Percentiles rank a stretch among this genome's conserved stretches.
phyloP scores from a whole-genome alignment of 2,329 filamentous ascomycete genomes.

The Aspergillus fijiensis region DNA sequence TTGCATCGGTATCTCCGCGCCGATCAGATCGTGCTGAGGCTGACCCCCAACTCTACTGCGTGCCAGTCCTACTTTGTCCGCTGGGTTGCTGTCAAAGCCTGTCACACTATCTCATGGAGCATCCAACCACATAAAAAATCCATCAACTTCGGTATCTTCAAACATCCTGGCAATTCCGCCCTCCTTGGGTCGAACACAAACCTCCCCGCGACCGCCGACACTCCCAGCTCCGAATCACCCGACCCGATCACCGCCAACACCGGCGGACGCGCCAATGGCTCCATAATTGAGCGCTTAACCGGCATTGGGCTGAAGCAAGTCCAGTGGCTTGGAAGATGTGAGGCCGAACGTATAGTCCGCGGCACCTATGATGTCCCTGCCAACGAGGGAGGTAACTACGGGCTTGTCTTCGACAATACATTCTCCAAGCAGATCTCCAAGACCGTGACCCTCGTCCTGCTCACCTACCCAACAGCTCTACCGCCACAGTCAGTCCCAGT shows the following conservation, averaged over 20 bases:
- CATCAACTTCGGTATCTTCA: conserved; percentile 97
- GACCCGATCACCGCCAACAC: conserved; percentile 36
- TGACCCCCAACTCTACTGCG: conserved; percentile 21
- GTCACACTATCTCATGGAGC: conserved; percentile 95
- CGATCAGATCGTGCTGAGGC: conserved; percentile 11
- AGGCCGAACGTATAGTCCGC: conserved; percentile 91
- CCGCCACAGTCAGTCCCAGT: conserved; percentile 47
- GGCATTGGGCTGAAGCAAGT: conserved; percentile 63
- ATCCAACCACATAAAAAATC: conserved; percentile 98
- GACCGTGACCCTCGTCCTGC: conserved; percentile 87
- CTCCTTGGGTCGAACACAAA: conserved; percentile 46
- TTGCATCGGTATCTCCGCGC: background rate
- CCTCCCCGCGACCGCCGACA: conserved; percentile 45
- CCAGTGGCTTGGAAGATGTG: conserved; percentile 87
- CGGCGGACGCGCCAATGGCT: conserved; percentile 64
- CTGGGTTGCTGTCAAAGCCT: conserved; percentile 89
- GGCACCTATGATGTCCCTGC: conserved; percentile 77
- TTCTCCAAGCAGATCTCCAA: conserved; percentile 96
- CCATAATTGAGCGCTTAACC: conserved; percentile 65
- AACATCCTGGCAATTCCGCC: conserved; percentile 76
- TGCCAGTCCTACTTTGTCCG: conserved; percentile 91
- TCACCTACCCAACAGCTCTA: conserved; percentile 83
- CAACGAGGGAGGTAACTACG: conserved; percentile 87
- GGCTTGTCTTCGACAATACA: conserved; percentile 96
- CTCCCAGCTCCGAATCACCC: conserved; percentile 39